Percentiles rank a stretch among this genome's conserved stretches.
Conservation (phyloP, 169 alveolate species). For the Fabrea salina region DNA sequence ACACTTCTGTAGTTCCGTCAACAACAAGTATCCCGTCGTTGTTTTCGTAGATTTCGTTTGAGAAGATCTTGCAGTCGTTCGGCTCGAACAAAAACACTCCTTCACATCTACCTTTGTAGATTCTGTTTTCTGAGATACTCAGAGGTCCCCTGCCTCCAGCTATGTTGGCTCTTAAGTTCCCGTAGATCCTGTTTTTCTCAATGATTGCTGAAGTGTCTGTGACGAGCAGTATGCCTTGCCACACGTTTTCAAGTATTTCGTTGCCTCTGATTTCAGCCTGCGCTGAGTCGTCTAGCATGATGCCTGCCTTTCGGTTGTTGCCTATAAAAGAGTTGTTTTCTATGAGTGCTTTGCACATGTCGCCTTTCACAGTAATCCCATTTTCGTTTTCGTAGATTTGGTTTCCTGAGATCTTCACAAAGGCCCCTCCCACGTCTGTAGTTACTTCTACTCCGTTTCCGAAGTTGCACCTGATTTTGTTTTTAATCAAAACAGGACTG, state of each 20-base stretch:
- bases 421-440: not conserved
- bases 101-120: slow-evolving; percentile 37
- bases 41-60: slow-evolving; percentile 32
- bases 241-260: slow-evolving; percentile 25
- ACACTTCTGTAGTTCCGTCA: not conserved
- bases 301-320: slow-evolving; percentile 35
- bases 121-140: not conserved
- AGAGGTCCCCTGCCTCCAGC: slow-evolving; percentile 11
- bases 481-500: slow-evolving; percentile 9
- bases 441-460: slow-evolving; percentile 11
- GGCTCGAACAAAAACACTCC: slow-evolving; percentile 31
- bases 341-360: not conserved
- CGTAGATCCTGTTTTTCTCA: slow-evolving; percentile 24
- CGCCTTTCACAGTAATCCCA: slow-evolving; percentile 12
- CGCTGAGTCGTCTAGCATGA: slow-evolving; percentile 14
- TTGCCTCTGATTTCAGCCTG: slow-evolving; percentile 10
- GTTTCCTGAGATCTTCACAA: slow-evolving; percentile 6
- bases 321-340: slow-evolving; percentile 17
- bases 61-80: not conserved
- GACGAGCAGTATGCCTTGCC: slow-evolving; percentile 25
- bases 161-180: slow-evolving; percentile 31
- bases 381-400: slow-evolving; percentile 31
- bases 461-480: slow-evolving; percentile 24
- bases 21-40: slow-evolving; percentile 29
- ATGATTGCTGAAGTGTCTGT: slow-evolving; percentile 6